These are phyloP conservation scores for Annulohypoxylon moriforme DNA, from an alignment of 495 filamentous ascomycete species.

Conservation along the genomic window DNA sequence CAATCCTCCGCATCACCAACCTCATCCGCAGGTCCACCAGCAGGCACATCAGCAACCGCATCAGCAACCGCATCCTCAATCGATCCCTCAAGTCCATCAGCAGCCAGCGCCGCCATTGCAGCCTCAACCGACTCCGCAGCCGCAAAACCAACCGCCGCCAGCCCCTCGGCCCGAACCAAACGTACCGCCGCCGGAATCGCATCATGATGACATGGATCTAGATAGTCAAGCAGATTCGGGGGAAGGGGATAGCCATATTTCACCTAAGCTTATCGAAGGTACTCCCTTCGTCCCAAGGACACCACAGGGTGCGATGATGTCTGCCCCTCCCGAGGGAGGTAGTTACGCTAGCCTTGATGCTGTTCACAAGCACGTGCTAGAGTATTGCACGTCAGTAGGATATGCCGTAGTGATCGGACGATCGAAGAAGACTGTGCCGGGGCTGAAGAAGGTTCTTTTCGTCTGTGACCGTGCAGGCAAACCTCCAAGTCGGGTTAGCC, in stretches of 20 bases:
- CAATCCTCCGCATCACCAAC: conserved; percentile 47
- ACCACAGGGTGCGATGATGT: conserved; percentile 63
- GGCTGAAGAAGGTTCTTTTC: conserved; percentile 68
- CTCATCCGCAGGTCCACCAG: conserved; percentile 51
- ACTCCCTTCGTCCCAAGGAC: conserved; percentile 57
- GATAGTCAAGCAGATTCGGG: conserved; percentile 53
- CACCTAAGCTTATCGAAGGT: conserved; percentile 57
- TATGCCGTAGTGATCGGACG: conserved; percentile 69
- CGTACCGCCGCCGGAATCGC: conserved; percentile 48
- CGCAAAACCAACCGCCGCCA: conserved; percentile 41
- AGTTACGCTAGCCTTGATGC: conserved; percentile 66
- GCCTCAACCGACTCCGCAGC: conserved; percentile 45
- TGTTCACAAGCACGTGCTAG: conserved; percentile 63
- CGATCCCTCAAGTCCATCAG: conserved; percentile 58
- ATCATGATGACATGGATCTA: conserved; percentile 59
- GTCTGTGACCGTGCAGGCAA: conserved; percentile 68
- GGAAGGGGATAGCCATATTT: conserved; percentile 54
- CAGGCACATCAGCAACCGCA: conserved; percentile 54
- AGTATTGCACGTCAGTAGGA: conserved; percentile 66
- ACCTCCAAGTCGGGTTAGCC: conserved; percentile 62
- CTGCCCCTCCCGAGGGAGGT: conserved; percentile 65
- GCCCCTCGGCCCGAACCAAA: conserved; percentile 52
- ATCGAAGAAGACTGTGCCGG: conserved; percentile 67
- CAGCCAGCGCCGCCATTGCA: conserved; percentile 44
- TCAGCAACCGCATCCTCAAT: conserved; percentile 53